Evolutionary conservation across 352 stramenopile species (phyloP).

Genomic region (Phytophthora pini): DNA sequence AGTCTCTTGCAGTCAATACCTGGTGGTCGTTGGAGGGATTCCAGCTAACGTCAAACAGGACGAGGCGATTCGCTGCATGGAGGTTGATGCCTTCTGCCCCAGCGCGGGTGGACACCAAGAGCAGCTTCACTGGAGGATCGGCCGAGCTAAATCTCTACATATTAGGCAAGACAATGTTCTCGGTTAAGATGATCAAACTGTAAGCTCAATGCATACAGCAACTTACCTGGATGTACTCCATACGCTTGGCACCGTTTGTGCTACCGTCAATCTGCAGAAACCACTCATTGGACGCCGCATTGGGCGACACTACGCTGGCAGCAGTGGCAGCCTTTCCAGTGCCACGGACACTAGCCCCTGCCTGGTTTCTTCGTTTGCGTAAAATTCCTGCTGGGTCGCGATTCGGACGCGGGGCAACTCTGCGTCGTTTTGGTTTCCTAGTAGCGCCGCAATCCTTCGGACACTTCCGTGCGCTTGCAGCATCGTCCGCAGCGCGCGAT

Average conservation of each 20-base stretch:
- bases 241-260: slow-evolving; percentile 76
- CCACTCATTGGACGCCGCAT: slow-evolving; percentile 49
- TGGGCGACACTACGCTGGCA: not conserved
- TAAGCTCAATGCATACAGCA: too few species aligned
- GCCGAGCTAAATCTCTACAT: slow-evolving; percentile 67
- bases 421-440: slow-evolving; percentile 44
- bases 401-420: slow-evolving; percentile 39
- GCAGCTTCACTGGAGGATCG: slow-evolving; percentile 62
- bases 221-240: slow-evolving; percentile 84
- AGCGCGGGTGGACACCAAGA: slow-evolving; percentile 82
- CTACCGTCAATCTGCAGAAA: slow-evolving; percentile 86
- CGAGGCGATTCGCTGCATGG: slow-evolving; percentile 89
- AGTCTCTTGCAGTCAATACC: slow-evolving; percentile 35
- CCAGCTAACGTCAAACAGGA: slow-evolving; percentile 93
- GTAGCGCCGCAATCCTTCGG: slow-evolving; percentile 12
- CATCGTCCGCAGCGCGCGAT: slow-evolving; percentile 32
- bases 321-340: slow-evolving; percentile 7
- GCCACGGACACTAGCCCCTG: slow-evolving; percentile 4
- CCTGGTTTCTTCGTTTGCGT: slow-evolving; percentile 47
- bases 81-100: slow-evolving; percentile 91
- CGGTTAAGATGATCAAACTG: not conserved
- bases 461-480: slow-evolving; percentile 24
- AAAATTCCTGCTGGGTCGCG: slow-evolving; percentile 68
- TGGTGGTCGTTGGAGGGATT: slow-evolving; percentile 92
- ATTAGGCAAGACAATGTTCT: slow-evolving; percentile 11